Percentiles rank a stretch among this genome's conserved stretches.
Conservation (phyloP, 2,329 filamentous ascomycete genomes). For the Aspergillus proliferans region DNA sequence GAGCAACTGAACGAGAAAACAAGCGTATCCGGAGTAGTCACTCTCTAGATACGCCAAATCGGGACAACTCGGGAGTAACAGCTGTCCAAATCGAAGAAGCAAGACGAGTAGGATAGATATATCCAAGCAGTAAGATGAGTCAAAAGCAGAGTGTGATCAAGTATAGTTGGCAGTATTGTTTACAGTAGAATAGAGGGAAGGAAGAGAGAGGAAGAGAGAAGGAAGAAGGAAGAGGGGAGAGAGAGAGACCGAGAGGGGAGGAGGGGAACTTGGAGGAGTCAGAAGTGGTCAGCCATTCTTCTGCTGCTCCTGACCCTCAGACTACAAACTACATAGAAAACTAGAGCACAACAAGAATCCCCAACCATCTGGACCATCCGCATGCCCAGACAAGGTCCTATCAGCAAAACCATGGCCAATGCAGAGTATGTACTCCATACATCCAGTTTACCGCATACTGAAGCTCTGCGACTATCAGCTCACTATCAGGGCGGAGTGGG, state of each 20-base stretch:
- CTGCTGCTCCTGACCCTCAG: neutral
- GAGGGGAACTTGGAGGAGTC: conserved; percentile 4
- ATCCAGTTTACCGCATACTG: neutral
- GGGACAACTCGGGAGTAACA: conserved; percentile 1
- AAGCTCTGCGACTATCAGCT: neutral
- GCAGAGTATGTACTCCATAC: neutral
- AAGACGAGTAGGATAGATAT: neutral
- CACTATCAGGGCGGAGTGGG: neutral
- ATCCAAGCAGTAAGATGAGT: neutral
- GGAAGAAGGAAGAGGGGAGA: conserved; percentile 8
- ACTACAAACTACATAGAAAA: too few relatives aligned
- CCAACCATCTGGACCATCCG: neutral
- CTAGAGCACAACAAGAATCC: neutral
- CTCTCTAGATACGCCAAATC: conserved; percentile 4
- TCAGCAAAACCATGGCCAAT: neutral
- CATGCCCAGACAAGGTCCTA: neutral
- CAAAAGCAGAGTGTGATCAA: neutral
- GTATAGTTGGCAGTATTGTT: neutral
- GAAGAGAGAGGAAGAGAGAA: conserved; percentile 2
- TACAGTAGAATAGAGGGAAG: conserved; percentile 2
- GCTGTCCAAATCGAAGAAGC: neutral
- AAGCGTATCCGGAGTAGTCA: conserved; percentile 3
- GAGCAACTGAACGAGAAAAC: neutral
- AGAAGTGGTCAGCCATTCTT: neutral
- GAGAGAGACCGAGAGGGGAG: conserved; percentile 10